phyloP scores from a whole-genome alignment of 305 asterid species.

The Coffea humblotiana region DNA sequence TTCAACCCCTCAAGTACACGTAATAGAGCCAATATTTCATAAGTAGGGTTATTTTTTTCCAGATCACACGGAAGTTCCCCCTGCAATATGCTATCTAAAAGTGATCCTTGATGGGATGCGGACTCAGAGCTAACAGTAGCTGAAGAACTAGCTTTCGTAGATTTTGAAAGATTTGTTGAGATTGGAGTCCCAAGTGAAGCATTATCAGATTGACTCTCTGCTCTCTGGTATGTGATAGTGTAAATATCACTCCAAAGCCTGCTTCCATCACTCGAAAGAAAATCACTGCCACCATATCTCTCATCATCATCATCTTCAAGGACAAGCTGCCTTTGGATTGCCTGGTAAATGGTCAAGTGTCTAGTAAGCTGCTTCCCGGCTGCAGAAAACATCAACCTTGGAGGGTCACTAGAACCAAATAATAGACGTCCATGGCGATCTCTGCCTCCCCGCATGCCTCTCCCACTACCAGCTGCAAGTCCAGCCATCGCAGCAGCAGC shows the following conservation, averaged over 20 bases:
- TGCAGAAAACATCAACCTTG: conserved; percentile 70
- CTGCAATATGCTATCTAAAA: conserved; percentile 87
- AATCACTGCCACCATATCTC: conserved; percentile 69
- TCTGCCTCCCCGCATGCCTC: conserved; percentile 81
- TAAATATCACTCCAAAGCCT: conserved; percentile 88
- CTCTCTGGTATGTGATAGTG: conserved; percentile 87
- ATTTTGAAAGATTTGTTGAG: conserved; percentile 55
- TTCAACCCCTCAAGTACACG: conserved; percentile 96
- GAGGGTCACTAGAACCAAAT: conserved; percentile 60
- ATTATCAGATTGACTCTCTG: conserved; percentile 65
- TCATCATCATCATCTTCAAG: conserved; percentile 86
- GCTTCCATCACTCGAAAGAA: conserved; percentile 83
- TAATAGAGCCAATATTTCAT: conserved; percentile 76
- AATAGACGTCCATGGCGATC: conserved; percentile 65
- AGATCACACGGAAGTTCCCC: conserved; percentile 96
- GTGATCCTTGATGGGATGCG: conserved; percentile 51
- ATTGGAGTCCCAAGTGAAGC: conserved; percentile 49
- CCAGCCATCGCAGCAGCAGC: conserved; percentile 99
- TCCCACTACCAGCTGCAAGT: conserved; percentile 72
- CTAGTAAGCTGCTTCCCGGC: conserved; percentile 86
- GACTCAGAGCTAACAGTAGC: conserved; percentile 43
- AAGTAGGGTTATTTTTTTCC: conserved; percentile 85
- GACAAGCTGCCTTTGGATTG: conserved; percentile 88
- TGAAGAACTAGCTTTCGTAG: conserved; percentile 57
- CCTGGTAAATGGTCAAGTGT: conserved; percentile 85